A percentile compares a stretch with the other conserved stretches of the same genome.
These are phyloP conservation scores for Musa schizocarpa DNA, from an alignment of 176 grass and related monocot genomes.

Conservation along the genomic window DNA sequence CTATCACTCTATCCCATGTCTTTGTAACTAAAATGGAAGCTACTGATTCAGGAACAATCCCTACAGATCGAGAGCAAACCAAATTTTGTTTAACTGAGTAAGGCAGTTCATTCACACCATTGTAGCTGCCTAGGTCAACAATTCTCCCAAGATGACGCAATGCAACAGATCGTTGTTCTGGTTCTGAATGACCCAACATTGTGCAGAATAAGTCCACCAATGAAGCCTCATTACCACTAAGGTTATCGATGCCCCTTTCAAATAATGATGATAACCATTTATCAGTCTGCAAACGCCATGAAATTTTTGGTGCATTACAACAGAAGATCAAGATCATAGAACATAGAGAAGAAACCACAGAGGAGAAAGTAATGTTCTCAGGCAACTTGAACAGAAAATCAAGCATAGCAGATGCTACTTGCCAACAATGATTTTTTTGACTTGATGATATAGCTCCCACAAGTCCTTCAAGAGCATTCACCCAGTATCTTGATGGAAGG, in stretches of 20 bases:
- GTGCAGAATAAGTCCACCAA: constrained; percentile 65
- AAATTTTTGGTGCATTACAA: constrained; percentile 77
- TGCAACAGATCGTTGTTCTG: constrained; percentile 72
- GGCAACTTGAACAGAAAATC: constrained; percentile 62
- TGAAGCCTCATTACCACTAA: constrained; percentile 34
- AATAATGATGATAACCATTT: constrained; percentile 68
- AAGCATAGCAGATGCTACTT: constrained; percentile 64
- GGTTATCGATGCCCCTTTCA: constrained; percentile 28
- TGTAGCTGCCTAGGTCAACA: constrained; percentile 34
- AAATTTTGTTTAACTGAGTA: constrained; percentile 30
- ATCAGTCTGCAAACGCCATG: constrained; percentile 75
- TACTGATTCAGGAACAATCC: constrained; percentile 19
- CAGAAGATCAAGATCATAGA: constrained; percentile 51
- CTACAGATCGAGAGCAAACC: constrained; percentile 26
- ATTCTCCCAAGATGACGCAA: constrained; percentile 75
- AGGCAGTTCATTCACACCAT: constrained; percentile 25
- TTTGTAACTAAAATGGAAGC: constrained; percentile 48
- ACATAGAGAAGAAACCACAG: constrained; percentile 38
- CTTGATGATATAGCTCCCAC: constrained; percentile 41
- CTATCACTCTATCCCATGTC: constrained; percentile 67
- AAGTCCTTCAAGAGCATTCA: constrained; percentile 56
- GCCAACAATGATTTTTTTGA: constrained; percentile 78
- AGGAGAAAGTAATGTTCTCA: constrained; percentile 37
- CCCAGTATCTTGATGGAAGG: constrained; percentile 43
- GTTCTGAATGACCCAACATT: constrained; percentile 89